A percentile compares a stretch with the other conserved stretches of the same genome.
These are phyloP conservation scores for Fonsecaea erecta DNA, from an alignment of 2,329 filamentous ascomycete species.

Conservation along the genomic window DNA sequence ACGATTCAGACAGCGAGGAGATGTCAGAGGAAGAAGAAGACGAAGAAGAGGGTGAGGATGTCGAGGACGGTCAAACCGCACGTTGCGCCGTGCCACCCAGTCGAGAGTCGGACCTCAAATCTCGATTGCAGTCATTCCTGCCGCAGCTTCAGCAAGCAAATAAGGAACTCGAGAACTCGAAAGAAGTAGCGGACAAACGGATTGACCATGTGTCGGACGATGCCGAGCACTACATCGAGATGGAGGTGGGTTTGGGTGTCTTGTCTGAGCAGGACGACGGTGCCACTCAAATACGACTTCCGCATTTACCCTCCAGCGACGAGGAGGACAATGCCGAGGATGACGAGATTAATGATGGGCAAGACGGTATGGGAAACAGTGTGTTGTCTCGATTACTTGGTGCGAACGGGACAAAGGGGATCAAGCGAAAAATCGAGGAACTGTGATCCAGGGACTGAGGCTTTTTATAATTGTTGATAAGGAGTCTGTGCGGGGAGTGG, in stretches of 20 bases:
- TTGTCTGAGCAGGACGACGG: constrained; percentile 45
- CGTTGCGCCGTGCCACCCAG: not conserved
- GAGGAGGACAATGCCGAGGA: constrained; percentile 2
- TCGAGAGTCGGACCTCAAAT: constrained; percentile 38
- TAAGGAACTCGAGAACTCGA: constrained; percentile 47
- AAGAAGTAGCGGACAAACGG: constrained; percentile 40
- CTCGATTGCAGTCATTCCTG: constrained; percentile 48
- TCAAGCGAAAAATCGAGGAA: constrained; percentile 34
- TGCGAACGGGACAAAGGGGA: constrained; percentile 16
- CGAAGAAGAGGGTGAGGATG: not conserved
- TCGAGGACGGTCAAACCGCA: constrained; percentile 20
- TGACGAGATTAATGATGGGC: not conserved
- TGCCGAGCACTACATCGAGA: constrained; percentile 49
- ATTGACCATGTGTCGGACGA: constrained; percentile 45
- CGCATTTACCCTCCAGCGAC: not conserved
- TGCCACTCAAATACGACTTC: constrained; percentile 11
- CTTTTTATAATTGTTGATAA: not conserved
- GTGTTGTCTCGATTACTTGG: not conserved
- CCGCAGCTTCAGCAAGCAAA: constrained; percentile 51
- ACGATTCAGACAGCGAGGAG: not conserved
- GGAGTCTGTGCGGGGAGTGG: not conserved
- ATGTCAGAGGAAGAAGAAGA: constrained; percentile 15
- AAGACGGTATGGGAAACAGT: not conserved
- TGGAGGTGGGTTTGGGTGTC: constrained; percentile 53
- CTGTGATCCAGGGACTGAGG: constrained; percentile 17